Base-by-base conservation (phyloP, 345 rosid species). In the Durio zibethinus region DNA sequence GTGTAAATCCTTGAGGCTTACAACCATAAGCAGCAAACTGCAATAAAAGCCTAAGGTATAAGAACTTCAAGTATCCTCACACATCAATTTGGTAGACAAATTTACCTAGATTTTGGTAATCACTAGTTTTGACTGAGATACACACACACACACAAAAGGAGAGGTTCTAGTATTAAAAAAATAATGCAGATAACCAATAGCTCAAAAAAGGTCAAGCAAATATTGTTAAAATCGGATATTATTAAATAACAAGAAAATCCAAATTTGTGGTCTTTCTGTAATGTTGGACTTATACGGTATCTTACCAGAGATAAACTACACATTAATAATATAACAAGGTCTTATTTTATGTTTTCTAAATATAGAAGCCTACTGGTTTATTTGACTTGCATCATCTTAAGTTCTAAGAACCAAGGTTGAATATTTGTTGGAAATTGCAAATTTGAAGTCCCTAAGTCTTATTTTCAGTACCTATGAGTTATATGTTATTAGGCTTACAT, bases 1-100 rank as follows among this genome's bases (percentile, higher is more conserved):
- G 29, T 42, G 36, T 33, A 61, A 78, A 56, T 52, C 21, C 72
- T 27, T 29, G 57, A 56, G 31, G 74, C 38, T 67, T n/a, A 72
- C 43, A 72, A 52, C 62, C 61, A 52, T 33, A 18, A 72, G 47
- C 10, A 33, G 38, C 27, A 73, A 73, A 33, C 36, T 53, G 27
- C 50, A 73, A 38, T 56, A 63, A 16, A 56, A 73, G 23, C 31
- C 47, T 56, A 68, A 15, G 11, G 10, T 14, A 68, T 45, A 68
- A 68, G 14, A 45, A 43, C 56, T 68, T 43, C 54, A 45, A 68
- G 3, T 38, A 29, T 45, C 21, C 2, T 68, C 33, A 14, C 53
- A 43, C 14, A 43, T 21, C 2, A 1, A 68, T 68, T 25, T 23
- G 38, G 56, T 25, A 45, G 23, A 68, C n/a, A n/a, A 10, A 11